Evolutionary conservation across 805 yeast genomes (phyloP).

Genomic region (Suhomyces sp.): DNA sequence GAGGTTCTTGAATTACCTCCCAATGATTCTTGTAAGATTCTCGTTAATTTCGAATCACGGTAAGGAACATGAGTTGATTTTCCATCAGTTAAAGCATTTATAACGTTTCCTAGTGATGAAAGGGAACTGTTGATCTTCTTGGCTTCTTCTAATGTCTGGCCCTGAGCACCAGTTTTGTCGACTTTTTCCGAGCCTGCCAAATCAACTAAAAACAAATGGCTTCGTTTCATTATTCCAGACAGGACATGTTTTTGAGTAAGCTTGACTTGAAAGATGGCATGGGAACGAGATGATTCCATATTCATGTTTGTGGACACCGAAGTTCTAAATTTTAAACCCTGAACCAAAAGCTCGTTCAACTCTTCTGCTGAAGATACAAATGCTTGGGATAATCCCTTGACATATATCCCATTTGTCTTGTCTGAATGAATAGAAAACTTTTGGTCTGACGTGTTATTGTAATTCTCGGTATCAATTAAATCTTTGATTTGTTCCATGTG

Average conservation of each 20-base stretch:
- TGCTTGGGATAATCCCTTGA: constrained; percentile 64
- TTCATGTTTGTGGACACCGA: constrained; percentile 69
- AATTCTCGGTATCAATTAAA: constrained; percentile 44
- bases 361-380: constrained; percentile 61
- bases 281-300: constrained; percentile 73
- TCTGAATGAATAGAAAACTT: constrained; percentile 63
- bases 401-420: constrained; percentile 61
- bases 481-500: constrained; percentile 78
- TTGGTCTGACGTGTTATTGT: constrained; percentile 13
- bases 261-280: constrained; percentile 70
- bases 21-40: constrained; percentile 73
- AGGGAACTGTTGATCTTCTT: constrained; percentile 79
- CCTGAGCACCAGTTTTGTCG: constrained; percentile 73
- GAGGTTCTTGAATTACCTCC: constrained; percentile 84
- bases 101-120: constrained; percentile 77
- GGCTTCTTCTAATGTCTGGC: constrained; percentile 76
- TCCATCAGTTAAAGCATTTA: constrained; percentile 72
- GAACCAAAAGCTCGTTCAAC: constrained; percentile 53
- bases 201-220: constrained; percentile 74
- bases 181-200: constrained; percentile 86
- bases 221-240: constrained; percentile 58
- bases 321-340: constrained; percentile 57
- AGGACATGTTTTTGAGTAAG: constrained; percentile 58
- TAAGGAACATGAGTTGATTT: constrained; percentile 67
- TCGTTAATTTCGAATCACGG: constrained; percentile 74